Base-by-base conservation (phyloP, 495 filamentous ascomycete genomes). In the Annulohypoxylon stygium region DNA sequence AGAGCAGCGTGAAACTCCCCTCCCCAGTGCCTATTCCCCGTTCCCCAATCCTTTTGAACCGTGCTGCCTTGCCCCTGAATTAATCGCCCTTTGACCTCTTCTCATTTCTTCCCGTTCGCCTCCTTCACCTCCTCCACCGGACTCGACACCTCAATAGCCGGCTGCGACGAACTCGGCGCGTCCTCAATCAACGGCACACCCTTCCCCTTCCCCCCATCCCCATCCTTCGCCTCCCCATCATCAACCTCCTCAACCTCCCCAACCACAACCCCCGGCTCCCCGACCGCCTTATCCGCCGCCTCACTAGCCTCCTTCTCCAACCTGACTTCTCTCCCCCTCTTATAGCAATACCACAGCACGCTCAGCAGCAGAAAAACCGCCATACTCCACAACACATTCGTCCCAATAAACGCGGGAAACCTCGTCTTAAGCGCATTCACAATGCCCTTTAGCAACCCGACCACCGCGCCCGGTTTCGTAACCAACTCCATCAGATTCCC, bases 301-400 rank as follows among this genome's bases (percentile, higher is more conserved):
- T 18, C 69, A 10, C 39, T n/a, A 33, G 74, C 76, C 79, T 95
- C 93, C 68, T 84, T 88, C 75, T 93, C 93, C 1, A 97, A 85
- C 39, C 96, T 85, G 12, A 89, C 89, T 81, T 99, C 96, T 14
- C 88, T 88, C 39, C 96, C 96, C 12, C 96, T 89, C 80, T 97
- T 97, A 79, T 98, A 92, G 80, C 93, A 98, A 79, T 99, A 99
- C 95, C 95, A 99, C 67, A 98, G 88, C 57, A 95, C 92, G 78
- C 95, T 93, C 34, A 99, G 81, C 11, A 99, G 84, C 67, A 98
- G 84, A 76, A 95, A 95, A 9, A 98, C 80, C 0, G 91, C 94
- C 55, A 98, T 78, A 64, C 92, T 94, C 89, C 95, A 91, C 3
- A 97, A 84, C 36, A 96, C 89, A 81, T 95, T 98, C 75, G 93